A percentile compares a stretch with the other conserved stretches of the same genome.
phyloP scores from a whole-genome alignment of 805 yeast species.

The Schwanniomyces vanrijiae region DNA sequence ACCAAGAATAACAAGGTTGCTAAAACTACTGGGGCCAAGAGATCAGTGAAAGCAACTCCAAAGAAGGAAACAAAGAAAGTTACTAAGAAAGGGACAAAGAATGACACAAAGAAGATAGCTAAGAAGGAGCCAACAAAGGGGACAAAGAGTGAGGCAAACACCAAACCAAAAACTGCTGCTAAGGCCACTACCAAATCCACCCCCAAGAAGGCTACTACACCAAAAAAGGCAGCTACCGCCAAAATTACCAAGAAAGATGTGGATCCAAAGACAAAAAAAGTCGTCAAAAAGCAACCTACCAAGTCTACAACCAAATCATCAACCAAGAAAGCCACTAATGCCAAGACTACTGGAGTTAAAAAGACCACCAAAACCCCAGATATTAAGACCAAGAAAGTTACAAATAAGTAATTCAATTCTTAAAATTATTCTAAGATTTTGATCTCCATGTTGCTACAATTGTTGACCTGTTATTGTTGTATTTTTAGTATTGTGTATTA shows the following conservation, averaged over 20 bases:
- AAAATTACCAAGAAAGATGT: constrained; percentile 6
- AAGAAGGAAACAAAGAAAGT: constrained; percentile 21
- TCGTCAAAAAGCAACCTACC: background rate
- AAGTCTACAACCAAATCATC: constrained; percentile 3
- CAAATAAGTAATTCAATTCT: constrained; percentile 1
- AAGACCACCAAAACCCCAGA: background rate
- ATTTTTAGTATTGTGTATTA: constrained; percentile 2
- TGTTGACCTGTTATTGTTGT: background rate
- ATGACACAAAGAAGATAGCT: constrained; percentile 13
- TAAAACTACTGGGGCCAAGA: constrained; percentile 20
- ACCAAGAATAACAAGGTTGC: constrained; percentile 18
- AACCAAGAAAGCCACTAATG: constrained; percentile 4
- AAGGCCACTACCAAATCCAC: constrained; percentile 10
- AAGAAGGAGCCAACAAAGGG: no score
- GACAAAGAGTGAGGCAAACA: constrained; percentile 12
- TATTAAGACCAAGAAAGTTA: constrained; percentile 1
- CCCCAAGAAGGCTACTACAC: constrained; percentile 14
- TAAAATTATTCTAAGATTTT: background rate
- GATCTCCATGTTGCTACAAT: background rate
- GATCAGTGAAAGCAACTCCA: constrained; percentile 18
- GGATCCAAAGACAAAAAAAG: constrained; percentile 6
- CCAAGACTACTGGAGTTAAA: constrained; percentile 5
- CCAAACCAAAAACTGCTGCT: constrained; percentile 10
- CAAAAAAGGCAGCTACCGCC: constrained; percentile 7
- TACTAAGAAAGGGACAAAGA: constrained; percentile 15